phyloP scores from a whole-genome alignment of 1,284 basidiomycete species.

The Tilletiaria anomala region DNA sequence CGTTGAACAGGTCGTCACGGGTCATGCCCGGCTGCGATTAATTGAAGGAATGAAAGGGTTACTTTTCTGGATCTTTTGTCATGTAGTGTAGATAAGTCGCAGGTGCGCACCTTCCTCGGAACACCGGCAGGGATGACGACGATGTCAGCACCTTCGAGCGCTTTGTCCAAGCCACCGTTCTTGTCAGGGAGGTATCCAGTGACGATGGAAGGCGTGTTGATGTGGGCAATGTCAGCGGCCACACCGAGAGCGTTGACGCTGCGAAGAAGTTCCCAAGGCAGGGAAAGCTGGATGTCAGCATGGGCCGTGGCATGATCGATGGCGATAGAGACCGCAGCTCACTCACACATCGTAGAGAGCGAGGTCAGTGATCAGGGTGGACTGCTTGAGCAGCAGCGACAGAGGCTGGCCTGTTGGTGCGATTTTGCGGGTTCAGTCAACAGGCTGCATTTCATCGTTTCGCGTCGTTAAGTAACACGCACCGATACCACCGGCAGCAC shows the following conservation, averaged over 20 bases:
- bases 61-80: not conserved
- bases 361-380: constrained; percentile 59
- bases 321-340: constrained; percentile 8
- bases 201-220: constrained; percentile 45
- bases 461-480: too few relatives aligned
- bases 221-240: constrained; percentile 82
- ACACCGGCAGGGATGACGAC: constrained; percentile 95
- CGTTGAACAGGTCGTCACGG: constrained; percentile 84
- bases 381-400: constrained; percentile 72
- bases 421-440: too few relatives aligned
- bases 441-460: too few relatives aligned
- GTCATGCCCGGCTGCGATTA: constrained; percentile 48
- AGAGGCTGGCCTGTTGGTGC: constrained; percentile 59
- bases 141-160: constrained; percentile 68
- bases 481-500: too few relatives aligned
- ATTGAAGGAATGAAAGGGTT: not conserved
- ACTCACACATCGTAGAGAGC: constrained; percentile 90
- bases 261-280: constrained; percentile 1
- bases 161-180: constrained; percentile 61
- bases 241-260: constrained; percentile 65
- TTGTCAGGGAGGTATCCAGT: constrained; percentile 43
- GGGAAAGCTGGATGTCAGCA: not conserved
- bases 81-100: not conserved
- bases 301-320: too few relatives aligned
- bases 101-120: too few relatives aligned